Evolutionary conservation across 2,329 filamentous ascomycete genomes (phyloP).

Genomic region (Colletotrichum chlorophyti): DNA sequence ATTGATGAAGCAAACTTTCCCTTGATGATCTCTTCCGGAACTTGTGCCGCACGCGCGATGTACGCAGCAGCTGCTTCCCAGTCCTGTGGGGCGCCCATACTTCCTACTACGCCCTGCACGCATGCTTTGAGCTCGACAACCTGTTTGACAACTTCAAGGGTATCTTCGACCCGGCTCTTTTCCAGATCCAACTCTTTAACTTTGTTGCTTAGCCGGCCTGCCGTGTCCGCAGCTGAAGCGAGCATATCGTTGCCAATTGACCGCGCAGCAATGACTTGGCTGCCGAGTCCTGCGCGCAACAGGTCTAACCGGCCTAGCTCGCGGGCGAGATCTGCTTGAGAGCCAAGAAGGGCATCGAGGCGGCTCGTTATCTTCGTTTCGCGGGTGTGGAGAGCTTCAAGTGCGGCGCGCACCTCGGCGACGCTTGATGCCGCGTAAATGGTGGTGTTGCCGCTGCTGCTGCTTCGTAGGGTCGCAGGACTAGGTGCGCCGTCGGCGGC

Average conservation of each 20-base stretch:
- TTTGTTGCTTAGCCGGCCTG: slow-evolving; percentile 82
- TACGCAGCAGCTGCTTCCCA: slow-evolving; percentile 97
- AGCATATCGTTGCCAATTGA: slow-evolving; percentile 91
- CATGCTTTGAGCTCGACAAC: slow-evolving; percentile 97
- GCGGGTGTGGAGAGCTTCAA: slow-evolving; percentile 76
- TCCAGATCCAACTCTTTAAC: slow-evolving; percentile 90
- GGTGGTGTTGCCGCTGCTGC: slow-evolving; percentile 30
- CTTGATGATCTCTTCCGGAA: slow-evolving; percentile 80
- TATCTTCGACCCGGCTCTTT: slow-evolving; percentile 89
- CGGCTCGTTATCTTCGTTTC: slow-evolving; percentile 77
- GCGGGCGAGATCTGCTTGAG: slow-evolving; percentile 85
- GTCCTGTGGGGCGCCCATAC: slow-evolving; percentile 97
- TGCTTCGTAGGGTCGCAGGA: slow-evolving; percentile 12
- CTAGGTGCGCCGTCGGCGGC: slow-evolving; percentile 29
- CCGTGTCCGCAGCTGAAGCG: slow-evolving; percentile 82
- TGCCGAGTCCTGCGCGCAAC: slow-evolving; percentile 84
- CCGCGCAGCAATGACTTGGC: slow-evolving; percentile 84
- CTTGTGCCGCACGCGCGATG: slow-evolving; percentile 79
- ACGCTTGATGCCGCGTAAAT: slow-evolving; percentile 77
- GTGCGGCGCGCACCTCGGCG: slow-evolving; percentile 79
- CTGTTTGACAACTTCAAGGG: slow-evolving; percentile 90
- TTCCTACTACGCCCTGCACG: slow-evolving; percentile 90
- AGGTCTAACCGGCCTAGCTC: slow-evolving; percentile 89
- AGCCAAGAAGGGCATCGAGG: slow-evolving; percentile 78
- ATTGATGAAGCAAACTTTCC: slow-evolving; percentile 90